Evolutionary conservation across 768 basidiomycete species (phyloP), one percentile per base, ranked within the genome.

Genomic region (Lepiota venenata): DNA sequence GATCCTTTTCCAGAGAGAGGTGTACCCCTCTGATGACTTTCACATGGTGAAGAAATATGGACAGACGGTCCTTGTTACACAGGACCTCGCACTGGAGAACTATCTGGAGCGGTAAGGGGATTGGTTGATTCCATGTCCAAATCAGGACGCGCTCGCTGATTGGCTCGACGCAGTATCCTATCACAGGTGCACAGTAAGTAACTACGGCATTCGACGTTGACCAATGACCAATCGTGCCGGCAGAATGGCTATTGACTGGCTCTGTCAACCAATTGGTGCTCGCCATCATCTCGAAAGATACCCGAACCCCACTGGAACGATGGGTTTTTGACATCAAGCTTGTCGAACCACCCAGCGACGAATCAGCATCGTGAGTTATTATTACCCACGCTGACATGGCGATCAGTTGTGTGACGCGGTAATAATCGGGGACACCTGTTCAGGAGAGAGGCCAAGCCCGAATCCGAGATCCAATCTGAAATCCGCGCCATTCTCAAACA

Each of bases 11-110:
- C 95, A 98, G 73, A 81, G 97, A 41, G 93, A 93, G 55, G 90
- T 99, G 16, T 99, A 98, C 68, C 97, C 97, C 2, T 87, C 92
- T 0, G 97, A 98, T 69, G 97, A 99, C 74, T 99, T 99, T 68
- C 89, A 93, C 66, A 95, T 97, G 92, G 96, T 99, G 56, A 99
- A 98, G 71, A 99, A 98, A 69, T 99, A 98, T 61, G 96, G 97
- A 0, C 87, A 98, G 65, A 94, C 93, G 0, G 91, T 99, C 49
- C 79, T 98, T 21, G 88, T 98, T 6, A 97, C 95, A 0, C 89
- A 94, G 60, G 96, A 99, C 61, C 84, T 94, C 44, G 88, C 89
- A 3, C 74, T 99, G 45, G 93, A 98, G 66, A 91, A 88, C 65
- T 98, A 99, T 65, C 80, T 98, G n/a, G 85, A 89, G 51, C 83